Evolutionary conservation across 371 early-diverging fungal genomes (phyloP), one percentile per base, ranked within the genome.

Genomic region (Batkoa obscura): DNA sequence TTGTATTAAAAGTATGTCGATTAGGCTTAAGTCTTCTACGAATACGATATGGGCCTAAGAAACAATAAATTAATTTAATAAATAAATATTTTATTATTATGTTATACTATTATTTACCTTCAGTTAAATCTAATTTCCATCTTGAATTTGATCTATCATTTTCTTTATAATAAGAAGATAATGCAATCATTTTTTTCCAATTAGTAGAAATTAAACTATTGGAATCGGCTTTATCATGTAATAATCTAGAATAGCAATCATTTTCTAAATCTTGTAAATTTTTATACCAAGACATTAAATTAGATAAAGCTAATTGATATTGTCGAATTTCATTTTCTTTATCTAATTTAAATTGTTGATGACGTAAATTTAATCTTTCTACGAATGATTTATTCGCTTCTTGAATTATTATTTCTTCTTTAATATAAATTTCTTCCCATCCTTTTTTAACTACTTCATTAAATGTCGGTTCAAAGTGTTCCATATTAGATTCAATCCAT

Each of bases 71-170:
- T 32, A 43, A 42, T 12, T 37, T 30, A 36, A 23, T 23, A 17
- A 31, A 36, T 42, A 17, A 50, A 33, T 34, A 10, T 36, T 31
- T 23, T 23, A 23, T 23, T 23, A 23, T 23, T 23, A 23, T 23
- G 23, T 23, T 23, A 23, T 23, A 23, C 23, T 23, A 23, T 23
- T 23, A 23, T 17, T 60, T 64, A 15, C 69, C 83, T 62, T 86
- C 86, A 3, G 81, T 83, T 52, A 81, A 78, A 62, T 86, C 86
- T 8, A 86, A 62, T 56, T 79, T 70, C 86, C 84, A 84, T 53
- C 73, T 73, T 0, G 66, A 51, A 83, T 84, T 10, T 59, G 59
- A 0, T 65, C 38, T 45, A 75, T 68, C n/a, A 74, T 66, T 3
- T 62, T 61, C 31, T 82, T 8, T 8, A 30, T 15, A 30, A 9